Base-by-base conservation (phyloP, 768 basidiomycete genomes). In the Amanita subjunquillea region DNA sequence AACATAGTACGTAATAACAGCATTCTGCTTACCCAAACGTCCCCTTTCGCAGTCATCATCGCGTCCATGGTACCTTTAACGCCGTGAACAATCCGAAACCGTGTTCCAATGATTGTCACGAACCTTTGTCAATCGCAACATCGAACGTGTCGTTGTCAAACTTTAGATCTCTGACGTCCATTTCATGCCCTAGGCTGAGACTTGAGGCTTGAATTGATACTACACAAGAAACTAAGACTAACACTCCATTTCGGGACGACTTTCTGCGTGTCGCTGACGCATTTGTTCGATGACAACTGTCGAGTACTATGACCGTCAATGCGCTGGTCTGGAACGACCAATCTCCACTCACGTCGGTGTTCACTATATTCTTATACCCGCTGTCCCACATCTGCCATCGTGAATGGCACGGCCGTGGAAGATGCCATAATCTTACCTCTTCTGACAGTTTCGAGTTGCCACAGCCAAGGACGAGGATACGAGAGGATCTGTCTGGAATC, bases 361-460 rank as follows among this genome's bases (percentile, higher is more conserved):
- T 92, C 56, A 83, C 76, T 47, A 93, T 86, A 55, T 85, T 81
- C 57, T 70, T 78, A 66, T 90, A 93, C 2, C 88, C 88, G 57
- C 89, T 87, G 55, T 90, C 84, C 73, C 85, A 91, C 87, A 92
- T 87, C 85, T 91, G 25, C 3, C 47, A 48, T 36, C 6, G 39
- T 54, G 42, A 48, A 43, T 34, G 29, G 37, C n/a, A 30, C 34
- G 4, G 1, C 20, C 5, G 39, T 23, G 27, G 29, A 29, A 6
- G 29, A 4, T 8, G 29, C 32, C 27, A 49, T 36, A 2, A n/a
- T 65, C 73, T 20, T 56, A 88, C 87, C 54, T 90, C 82, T 67
- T 89, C 82, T 8, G 87, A 87, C 38, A 91, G 68, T 51, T 68
- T 86, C 3, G 89, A 88, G 65, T 91, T 91, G 8, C 90, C 89